Conservation (phyloP, 768 basidiomycete species). For the Suillus subaureus region DNA sequence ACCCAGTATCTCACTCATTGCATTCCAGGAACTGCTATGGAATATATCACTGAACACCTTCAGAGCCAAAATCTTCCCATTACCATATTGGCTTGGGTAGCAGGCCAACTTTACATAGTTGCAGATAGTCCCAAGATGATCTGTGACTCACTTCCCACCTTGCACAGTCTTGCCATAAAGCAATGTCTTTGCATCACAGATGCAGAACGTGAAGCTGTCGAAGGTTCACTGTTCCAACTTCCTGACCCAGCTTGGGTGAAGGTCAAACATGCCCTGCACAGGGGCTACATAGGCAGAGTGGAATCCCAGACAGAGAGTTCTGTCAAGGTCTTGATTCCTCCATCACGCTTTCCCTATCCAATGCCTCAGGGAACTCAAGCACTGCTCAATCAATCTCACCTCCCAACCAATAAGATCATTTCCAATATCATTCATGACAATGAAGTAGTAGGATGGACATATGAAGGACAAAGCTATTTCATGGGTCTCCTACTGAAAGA, state of each 20-base stretch:
- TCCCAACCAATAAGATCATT: background rate
- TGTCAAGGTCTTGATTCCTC: background rate
- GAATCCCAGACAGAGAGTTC: background rate
- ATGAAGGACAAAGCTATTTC: background rate
- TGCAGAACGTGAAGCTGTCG: background rate
- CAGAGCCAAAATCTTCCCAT: too few species aligned
- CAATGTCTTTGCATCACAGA: background rate
- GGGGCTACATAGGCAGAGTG: background rate
- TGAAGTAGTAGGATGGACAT: background rate
- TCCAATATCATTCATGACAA: background rate
- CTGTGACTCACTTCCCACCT: background rate
- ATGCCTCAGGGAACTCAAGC: background rate
- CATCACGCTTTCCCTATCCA: background rate
- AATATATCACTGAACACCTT: too few species aligned
- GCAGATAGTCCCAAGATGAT: background rate
- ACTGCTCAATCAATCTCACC: background rate
- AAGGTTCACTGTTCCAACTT: background rate
- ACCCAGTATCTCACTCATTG: too few species aligned
- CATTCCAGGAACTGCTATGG: too few species aligned
- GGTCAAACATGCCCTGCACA: background rate
- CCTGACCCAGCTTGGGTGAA: background rate
- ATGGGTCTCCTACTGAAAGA: too few species aligned
- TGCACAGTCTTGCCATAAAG: background rate
- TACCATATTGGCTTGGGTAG: too few species aligned
- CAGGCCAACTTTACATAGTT: too few species aligned